phyloP scores from a whole-genome alignment of 352 stramenopile genomes.

The Phytophthora niederhauseri region DNA sequence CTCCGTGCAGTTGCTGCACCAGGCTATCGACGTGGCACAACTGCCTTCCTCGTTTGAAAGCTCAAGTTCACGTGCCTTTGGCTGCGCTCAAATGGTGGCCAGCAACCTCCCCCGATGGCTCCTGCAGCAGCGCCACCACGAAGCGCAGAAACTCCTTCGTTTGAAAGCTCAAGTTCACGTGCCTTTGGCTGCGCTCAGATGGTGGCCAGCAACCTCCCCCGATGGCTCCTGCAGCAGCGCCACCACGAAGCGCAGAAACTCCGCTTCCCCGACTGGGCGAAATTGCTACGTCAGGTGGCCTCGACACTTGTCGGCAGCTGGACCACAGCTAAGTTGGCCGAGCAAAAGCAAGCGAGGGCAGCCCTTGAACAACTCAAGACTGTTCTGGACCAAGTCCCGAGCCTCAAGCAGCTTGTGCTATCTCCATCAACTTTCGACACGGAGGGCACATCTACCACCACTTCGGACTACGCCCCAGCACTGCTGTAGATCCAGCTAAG shows the following conservation, averaged over 20 bases:
- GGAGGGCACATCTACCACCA: not conserved
- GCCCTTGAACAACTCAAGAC: conserved; percentile 38
- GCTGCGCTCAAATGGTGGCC: conserved; percentile 45
- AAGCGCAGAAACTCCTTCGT: conserved; percentile 33
- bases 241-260: conserved; percentile 57
- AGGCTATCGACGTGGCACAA: conserved; percentile 33
- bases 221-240: conserved; percentile 44
- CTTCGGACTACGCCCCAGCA: conserved; percentile 17
- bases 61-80: conserved; percentile 19
- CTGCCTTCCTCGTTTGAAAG: not conserved
- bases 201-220: conserved; percentile 37
- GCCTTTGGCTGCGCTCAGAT: conserved; percentile 43
- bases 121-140: conserved; percentile 53
- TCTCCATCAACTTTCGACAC: conserved; percentile 7
- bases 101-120: conserved; percentile 37
- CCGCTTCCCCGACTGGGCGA: conserved; percentile 56
- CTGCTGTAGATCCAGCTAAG: conserved; percentile 36
- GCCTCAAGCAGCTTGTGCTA: conserved; percentile 55
- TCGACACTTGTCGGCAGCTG: conserved; percentile 33
- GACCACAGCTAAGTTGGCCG: not conserved
- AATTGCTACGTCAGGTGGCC: conserved; percentile 39
- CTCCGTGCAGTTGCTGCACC: conserved; percentile 44
- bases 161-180: not conserved
- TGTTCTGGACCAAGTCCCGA: conserved; percentile 46
- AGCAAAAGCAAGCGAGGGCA: conserved; percentile 26